Evolutionary conservation across 2,329 filamentous ascomycete genomes (phyloP), one percentile per base, ranked within the genome.

Genomic region (Ascochyta clinopodiicola): DNA sequence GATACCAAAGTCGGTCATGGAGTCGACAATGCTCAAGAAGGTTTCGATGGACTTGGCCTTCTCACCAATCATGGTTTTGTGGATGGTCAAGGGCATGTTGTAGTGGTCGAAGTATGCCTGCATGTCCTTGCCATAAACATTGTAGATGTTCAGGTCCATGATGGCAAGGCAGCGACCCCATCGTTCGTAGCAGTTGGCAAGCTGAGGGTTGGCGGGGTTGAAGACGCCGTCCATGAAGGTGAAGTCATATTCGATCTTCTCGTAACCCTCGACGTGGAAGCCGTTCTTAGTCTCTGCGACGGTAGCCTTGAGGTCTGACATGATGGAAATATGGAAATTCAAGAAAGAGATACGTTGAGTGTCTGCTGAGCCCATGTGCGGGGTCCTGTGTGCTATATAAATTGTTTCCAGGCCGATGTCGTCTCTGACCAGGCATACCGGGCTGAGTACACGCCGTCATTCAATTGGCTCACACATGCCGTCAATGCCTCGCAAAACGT

Each of bases 231-330:
- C 88, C 42, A 90, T 81, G 75, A 91, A 90, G 50, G 86, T 85
- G 73, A 91, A 91, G 75, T 89, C 87, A 71, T 90, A 90, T 68
- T 88, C 84, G 69, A 90, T 90, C 80, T 89, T 90, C 79, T 91
- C 88, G 65, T 89, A 89, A 22, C 88, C 88, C 63, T 86, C 84
- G 57, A 90, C 87, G 62, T 88, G 85, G 76, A 90, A 90, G 34
- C 88, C 88, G 57, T 81, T 79, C 64, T 81, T 76, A 59, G 86
- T 90, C 76, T 88, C 83, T 57, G 80, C 75, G 61, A 90, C 87
- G 48, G 82, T 82, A 54, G 88, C 88, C 68, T 85, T 87, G 17
- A 74, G 82, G 71, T 90, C 86, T 70, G 88, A 90, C 87, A 90
- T 90, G 60, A 62, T 77, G 69, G 67, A 56, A 42, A 44, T 44